Evolutionary conservation across 257 asterid genomes (phyloP).

Genomic region (Dorcoceras hygrometricum): DNA sequence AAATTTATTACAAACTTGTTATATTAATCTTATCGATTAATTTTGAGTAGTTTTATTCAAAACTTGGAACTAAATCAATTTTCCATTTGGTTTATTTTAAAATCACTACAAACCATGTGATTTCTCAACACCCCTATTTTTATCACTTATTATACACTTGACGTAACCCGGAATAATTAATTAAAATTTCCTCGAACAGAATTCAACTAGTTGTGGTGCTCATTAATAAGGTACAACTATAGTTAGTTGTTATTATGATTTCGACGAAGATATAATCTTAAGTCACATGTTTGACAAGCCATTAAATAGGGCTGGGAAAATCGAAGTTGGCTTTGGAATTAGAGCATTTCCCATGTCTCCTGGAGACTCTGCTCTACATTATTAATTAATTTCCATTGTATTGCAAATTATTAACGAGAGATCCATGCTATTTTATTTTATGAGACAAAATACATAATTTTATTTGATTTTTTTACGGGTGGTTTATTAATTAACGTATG

Average conservation of each 20-base stretch:
- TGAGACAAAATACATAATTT: not conserved
- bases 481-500: too few species aligned
- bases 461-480: not conserved
- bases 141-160: too few species aligned
- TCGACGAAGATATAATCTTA: slow-evolving; percentile 38
- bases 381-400: not conserved
- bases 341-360: slow-evolving; percentile 67
- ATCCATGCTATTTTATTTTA: not conserved
- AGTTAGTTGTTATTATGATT: slow-evolving; percentile 14
- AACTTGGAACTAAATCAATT: too few species aligned
- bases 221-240: not conserved
- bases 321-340: slow-evolving; percentile 62
- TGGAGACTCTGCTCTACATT: slow-evolving; percentile 48
- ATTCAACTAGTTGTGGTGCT: not conserved
- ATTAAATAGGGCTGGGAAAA: slow-evolving; percentile 35
- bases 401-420: slow-evolving; percentile 10
- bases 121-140: too few species aligned
- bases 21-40: too few species aligned
- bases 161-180: too few species aligned
- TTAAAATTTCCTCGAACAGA: not conserved
- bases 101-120: too few species aligned
- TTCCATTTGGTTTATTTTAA: too few species aligned
- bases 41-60: too few species aligned
- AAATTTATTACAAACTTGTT: too few species aligned
- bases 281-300: slow-evolving; percentile 31